Percentiles rank a stretch among this genome's conserved stretches.
These are phyloP conservation scores for Aureobasidium mangrovei DNA, from an alignment of 2,329 filamentous ascomycete species.

Conservation along the genomic window DNA sequence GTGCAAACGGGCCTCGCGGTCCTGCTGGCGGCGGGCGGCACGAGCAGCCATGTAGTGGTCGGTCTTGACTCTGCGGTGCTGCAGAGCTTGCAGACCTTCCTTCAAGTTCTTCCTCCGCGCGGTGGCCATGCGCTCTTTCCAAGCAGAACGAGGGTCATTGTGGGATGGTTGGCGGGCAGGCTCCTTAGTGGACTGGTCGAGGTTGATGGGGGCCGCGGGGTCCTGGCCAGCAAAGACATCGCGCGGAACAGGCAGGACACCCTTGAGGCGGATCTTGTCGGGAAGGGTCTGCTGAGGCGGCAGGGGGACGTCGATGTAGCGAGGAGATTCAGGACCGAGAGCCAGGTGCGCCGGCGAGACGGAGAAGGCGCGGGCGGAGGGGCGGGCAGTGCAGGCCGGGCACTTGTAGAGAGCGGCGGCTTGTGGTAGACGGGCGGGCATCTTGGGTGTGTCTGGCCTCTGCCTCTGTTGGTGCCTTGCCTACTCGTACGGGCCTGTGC, in stretches of 20 bases:
- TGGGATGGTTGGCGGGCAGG: slow-evolving; percentile 49
- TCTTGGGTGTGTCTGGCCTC: not conserved
- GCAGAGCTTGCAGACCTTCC: slow-evolving; percentile 61
- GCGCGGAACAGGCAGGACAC: slow-evolving; percentile 74
- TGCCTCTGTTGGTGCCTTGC: too few relatives aligned
- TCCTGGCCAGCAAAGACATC: slow-evolving; percentile 55
- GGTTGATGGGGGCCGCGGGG: not conserved
- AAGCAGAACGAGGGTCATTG: slow-evolving; percentile 38
- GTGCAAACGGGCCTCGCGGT: slow-evolving; percentile 44
- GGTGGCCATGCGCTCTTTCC: slow-evolving; percentile 66
- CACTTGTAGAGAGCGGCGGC: slow-evolving; percentile 22
- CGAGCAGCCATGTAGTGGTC: slow-evolving; percentile 30
- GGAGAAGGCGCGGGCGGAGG: slow-evolving; percentile 32
- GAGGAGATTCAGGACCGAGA: slow-evolving; percentile 76
- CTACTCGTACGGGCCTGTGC: too few relatives aligned
- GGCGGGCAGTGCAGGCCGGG: slow-evolving; percentile 24
- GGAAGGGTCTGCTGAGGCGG: slow-evolving; percentile 60
- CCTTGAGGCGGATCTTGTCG: slow-evolving; percentile 51
- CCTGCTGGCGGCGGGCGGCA: slow-evolving; percentile 41
- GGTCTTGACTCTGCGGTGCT: slow-evolving; percentile 50
- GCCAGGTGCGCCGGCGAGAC: slow-evolving; percentile 35
- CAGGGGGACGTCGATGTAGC: slow-evolving; percentile 73
- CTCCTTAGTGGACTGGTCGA: slow-evolving; percentile 10
- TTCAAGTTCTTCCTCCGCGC: slow-evolving; percentile 62
- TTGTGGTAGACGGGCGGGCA: slow-evolving; percentile 13